Evolutionary conservation across 2,329 filamentous ascomycete species (phyloP).

Genomic region (Calonectria henricotiae): DNA sequence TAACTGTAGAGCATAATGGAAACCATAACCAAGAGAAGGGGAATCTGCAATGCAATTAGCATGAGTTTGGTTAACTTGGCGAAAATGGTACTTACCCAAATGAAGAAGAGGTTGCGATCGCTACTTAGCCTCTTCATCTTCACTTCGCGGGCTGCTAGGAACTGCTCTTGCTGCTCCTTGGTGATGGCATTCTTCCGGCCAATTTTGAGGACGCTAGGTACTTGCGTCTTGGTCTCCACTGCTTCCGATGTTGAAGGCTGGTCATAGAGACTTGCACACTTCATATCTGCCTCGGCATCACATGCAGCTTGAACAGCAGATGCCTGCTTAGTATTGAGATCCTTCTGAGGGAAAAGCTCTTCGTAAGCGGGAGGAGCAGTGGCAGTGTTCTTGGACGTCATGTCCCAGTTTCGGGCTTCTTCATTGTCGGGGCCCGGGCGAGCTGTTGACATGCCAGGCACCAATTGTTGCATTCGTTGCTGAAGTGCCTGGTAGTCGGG

Average conservation of each 20-base stretch:
- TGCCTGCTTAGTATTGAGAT: slow-evolving; percentile 71
- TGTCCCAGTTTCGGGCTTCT: slow-evolving; percentile 76
- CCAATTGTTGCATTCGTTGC: slow-evolving; percentile 78
- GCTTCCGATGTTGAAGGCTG: slow-evolving; percentile 58
- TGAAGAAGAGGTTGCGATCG: slow-evolving; percentile 78
- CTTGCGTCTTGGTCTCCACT: slow-evolving; percentile 61
- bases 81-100: slow-evolving; percentile 71
- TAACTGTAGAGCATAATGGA: slow-evolving; percentile 68
- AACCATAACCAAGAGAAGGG: slow-evolving; percentile 66
- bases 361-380: slow-evolving; percentile 82
- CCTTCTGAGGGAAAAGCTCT: slow-evolving; percentile 79
- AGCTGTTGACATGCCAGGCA: slow-evolving; percentile 74
- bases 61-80: background rate
- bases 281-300: slow-evolving; percentile 73
- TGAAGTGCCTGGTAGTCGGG: slow-evolving; percentile 80
- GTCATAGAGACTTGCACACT: slow-evolving; percentile 71
- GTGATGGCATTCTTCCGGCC: slow-evolving; percentile 77
- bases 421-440: slow-evolving; percentile 67
- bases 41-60: slow-evolving; percentile 62
- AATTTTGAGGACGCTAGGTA: slow-evolving; percentile 69
- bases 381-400: slow-evolving; percentile 68
- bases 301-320: slow-evolving; percentile 73
- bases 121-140: slow-evolving; percentile 76
- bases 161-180: slow-evolving; percentile 76
- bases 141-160: slow-evolving; percentile 74